Conservation (phyloP, 768 basidiomycete genomes). For the Favolaschia claudopus region DNA sequence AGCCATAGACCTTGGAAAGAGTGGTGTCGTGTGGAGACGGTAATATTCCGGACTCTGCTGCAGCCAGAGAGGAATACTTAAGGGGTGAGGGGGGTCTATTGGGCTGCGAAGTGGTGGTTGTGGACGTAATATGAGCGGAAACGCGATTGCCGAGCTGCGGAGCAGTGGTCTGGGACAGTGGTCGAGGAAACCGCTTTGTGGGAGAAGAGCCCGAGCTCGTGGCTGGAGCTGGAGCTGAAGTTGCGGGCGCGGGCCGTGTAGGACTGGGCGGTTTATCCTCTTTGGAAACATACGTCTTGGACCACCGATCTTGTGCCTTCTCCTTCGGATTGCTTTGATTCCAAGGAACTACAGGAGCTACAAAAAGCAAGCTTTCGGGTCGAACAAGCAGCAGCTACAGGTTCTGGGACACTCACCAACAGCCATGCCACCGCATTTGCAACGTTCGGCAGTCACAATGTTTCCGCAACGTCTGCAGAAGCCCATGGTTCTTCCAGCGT, state of each 20-base stretch:
- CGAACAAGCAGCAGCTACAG: not conserved
- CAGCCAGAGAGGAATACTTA: constrained; percentile 57
- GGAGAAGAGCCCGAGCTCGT: constrained; percentile 35
- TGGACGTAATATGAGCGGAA: constrained; percentile 64
- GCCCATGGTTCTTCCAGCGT: constrained; percentile 57
- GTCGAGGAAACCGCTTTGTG: constrained; percentile 59
- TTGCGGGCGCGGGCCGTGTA: constrained; percentile 31
- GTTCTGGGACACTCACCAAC: constrained; percentile 88
- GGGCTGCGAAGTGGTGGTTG: constrained; percentile 47
- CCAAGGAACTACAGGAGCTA: constrained; percentile 79
- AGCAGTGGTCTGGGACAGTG: constrained; percentile 41
- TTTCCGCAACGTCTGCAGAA: constrained; percentile 90
- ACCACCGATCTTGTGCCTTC: constrained; percentile 72
- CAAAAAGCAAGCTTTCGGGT: constrained; percentile 3
- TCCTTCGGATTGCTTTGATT: constrained; percentile 52
- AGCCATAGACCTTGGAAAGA: constrained; percentile 85
- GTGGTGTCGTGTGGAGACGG: constrained; percentile 62
- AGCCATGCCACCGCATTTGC: constrained; percentile 80
- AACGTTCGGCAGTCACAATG: constrained; percentile 74
- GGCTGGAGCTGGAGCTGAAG: constrained; percentile 13
- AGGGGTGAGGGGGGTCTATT: constrained; percentile 64
- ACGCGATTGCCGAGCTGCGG: constrained; percentile 53
- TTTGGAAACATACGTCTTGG: constrained; percentile 76
- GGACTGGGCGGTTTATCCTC: constrained; percentile 56
- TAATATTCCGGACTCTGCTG: constrained; percentile 67